Base-by-base conservation (phyloP, 1,284 basidiomycete species). In the Rhizopogon hawkerae region DNA sequence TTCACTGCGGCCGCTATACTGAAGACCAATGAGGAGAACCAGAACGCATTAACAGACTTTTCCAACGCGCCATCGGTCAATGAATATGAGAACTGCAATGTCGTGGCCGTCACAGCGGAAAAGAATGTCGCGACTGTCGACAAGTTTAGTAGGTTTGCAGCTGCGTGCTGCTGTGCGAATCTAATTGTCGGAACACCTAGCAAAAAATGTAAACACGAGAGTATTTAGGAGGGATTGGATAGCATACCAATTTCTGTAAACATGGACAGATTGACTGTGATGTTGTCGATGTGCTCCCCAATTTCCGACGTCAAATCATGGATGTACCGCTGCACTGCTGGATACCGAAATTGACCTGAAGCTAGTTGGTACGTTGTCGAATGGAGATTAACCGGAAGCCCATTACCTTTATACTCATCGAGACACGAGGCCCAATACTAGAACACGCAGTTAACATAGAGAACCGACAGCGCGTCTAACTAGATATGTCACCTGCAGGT, bases 51-150 rank as follows among this genome's bases (percentile, higher is more conserved):
- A 33, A 81, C 79, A 16, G 65, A 68, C 50, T 76, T 66, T 3
- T 61, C 31, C 46, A 65, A 51, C 24, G 66, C 56, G 48, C 54
- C 49, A 4, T 59, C 65, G 64, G 58, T 41, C 57, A 57, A 35
- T 63, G 0, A 21, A 50, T 58, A 72, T 5, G 79, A 77, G 53
- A 72, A 77, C 50, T 81, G 79, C 52, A 81, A 60, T 2, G 71
- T 78, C 11, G 70, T 74, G 37, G 77, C 79, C 1, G 77, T 79
- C 52, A 80, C 77, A 34, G 75, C 77, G n/a, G 72, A 75, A 60
- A 79, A 79, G 65, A 79, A 79, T 13, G 79, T 83, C 26, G 79
- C 77, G 5, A 81, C 74, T 4, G 78, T 79, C 36, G 74, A 76
- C 48, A 81, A 54, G 57, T 77, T 79, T 47, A 79, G 62, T 14